Conservation (phyloP, 2,329 filamentous ascomycete species). For the Teratosphaeria nubilosa region DNA sequence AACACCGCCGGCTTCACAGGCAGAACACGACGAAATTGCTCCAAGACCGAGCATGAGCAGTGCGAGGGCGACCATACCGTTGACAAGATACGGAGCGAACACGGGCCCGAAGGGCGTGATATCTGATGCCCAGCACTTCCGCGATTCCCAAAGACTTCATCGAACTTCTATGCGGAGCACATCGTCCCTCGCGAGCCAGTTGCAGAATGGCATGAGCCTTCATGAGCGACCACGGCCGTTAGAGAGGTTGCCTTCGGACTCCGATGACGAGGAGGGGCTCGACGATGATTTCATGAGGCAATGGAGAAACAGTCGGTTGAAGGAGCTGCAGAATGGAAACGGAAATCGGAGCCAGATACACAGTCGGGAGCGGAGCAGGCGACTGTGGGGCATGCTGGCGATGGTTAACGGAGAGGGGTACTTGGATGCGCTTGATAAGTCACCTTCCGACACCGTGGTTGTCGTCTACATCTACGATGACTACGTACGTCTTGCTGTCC, state of each 20-base stretch:
- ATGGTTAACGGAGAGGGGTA: constrained; percentile 84
- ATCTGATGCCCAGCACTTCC: constrained; percentile 69
- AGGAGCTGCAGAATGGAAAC: constrained; percentile 53
- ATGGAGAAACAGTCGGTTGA: constrained; percentile 73
- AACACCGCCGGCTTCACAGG: constrained; percentile 46
- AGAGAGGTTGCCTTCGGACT: constrained; percentile 11
- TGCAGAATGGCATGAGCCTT: constrained; percentile 3
- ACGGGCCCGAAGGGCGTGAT: constrained; percentile 84
- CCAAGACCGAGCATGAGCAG: constrained; percentile 33
- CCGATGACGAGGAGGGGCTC: constrained; percentile 41
- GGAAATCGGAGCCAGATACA: constrained; percentile 55
- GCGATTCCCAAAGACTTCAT: constrained; percentile 22
- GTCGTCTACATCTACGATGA: constrained; percentile 91
- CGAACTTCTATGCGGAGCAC: constrained; percentile 17
- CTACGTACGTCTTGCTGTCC: constrained; percentile 49
- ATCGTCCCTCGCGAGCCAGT: constrained; percentile 8
- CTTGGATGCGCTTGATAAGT: constrained; percentile 92
- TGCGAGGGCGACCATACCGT: constrained; percentile 39
- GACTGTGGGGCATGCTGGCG: constrained; percentile 69
- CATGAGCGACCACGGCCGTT: constrained; percentile 2
- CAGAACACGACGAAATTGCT: constrained; percentile 38
- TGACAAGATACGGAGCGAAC: constrained; percentile 56
- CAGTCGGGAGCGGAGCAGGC: constrained; percentile 36
- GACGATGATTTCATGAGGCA: constrained; percentile 78
- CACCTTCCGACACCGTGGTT: constrained; percentile 67